These are phyloP conservation scores for Cutaneotrichosporon dermatis DNA, from an alignment of 1,284 basidiomycete genomes.

Conservation along the genomic window DNA sequence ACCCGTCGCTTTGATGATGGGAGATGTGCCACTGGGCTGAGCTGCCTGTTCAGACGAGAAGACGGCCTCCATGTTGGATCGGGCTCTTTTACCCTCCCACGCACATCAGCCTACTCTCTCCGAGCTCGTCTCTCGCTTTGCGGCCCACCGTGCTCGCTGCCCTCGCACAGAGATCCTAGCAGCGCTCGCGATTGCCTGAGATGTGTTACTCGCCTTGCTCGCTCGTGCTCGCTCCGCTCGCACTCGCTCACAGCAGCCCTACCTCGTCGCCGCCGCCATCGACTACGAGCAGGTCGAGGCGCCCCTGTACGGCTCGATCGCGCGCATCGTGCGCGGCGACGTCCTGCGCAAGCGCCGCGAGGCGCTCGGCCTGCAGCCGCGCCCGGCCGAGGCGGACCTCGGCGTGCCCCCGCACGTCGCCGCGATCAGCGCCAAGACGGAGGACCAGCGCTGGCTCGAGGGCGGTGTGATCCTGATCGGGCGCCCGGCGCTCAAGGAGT, in stretches of 20 bases:
- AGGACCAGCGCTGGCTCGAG: conserved; percentile 62
- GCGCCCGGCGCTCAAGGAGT: conserved; percentile 89
- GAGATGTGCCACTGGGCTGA: too few species aligned
- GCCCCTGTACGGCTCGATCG: conserved; percentile 78
- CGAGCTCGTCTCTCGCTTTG: too few species aligned
- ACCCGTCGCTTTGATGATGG: too few species aligned
- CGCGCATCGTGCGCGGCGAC: conserved; percentile 51
- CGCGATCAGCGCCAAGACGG: conserved; percentile 57
- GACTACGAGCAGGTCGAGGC: conserved; percentile 84
- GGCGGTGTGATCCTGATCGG: conserved; percentile 87
- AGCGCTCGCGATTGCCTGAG: too few species aligned
- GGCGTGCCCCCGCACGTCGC: conserved; percentile 51
- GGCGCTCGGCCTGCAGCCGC: conserved; percentile 59
- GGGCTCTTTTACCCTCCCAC: too few species aligned
- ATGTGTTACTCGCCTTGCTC: too few species aligned
- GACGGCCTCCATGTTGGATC: too few species aligned
- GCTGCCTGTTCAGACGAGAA: too few species aligned
- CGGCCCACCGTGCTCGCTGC: too few species aligned
- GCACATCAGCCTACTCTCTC: too few species aligned
- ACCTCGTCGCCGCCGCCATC: conserved; percentile 86
- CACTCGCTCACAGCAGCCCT: conserved; percentile 58
- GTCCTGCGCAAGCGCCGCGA: conserved; percentile 54
- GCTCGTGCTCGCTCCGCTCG: too few species aligned
- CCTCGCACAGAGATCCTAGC: too few species aligned
- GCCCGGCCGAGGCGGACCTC: conserved; percentile 39